A percentile compares a stretch with the other conserved stretches of the same genome.
These are phyloP conservation scores for Kokia cookei DNA, from an alignment of 441 rosid genomes.

Conservation along the genomic window DNA sequence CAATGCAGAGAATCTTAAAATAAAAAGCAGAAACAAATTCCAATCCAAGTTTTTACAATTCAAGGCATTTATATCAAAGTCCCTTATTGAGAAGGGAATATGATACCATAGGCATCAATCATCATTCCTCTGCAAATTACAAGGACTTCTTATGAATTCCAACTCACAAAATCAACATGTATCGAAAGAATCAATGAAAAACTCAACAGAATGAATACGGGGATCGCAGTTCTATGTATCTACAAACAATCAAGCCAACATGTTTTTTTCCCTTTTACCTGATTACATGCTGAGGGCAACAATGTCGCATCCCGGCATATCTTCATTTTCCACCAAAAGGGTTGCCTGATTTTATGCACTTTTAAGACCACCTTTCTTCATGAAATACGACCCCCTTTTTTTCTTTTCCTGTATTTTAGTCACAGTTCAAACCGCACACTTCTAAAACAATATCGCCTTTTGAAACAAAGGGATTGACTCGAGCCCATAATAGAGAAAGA, in stretches of 20 bases:
- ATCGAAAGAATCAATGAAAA: constrained; percentile 17
- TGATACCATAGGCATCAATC: constrained; percentile 2
- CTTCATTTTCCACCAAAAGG: constrained; percentile 2
- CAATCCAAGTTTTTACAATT: not conserved
- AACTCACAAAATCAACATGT: constrained; percentile 15
- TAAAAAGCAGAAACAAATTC: not conserved
- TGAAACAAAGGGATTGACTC: constrained; percentile 71
- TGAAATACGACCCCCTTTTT: constrained; percentile 7
- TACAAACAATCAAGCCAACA: constrained; percentile 17
- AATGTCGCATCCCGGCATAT: not conserved
- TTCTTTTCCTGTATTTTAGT: constrained; percentile 21
- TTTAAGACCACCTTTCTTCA: constrained; percentile 10
- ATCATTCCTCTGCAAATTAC: constrained; percentile 6
- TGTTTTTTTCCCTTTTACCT: constrained; percentile 2
- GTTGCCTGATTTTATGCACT: constrained; percentile 4
- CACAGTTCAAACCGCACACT: constrained; percentile 78
- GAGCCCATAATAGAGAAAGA: constrained; percentile 80
- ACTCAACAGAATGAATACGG: constrained; percentile 7
- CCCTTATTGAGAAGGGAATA: constrained; percentile 1
- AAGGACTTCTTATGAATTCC: constrained; percentile 5
- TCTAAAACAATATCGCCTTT: constrained; percentile 63
- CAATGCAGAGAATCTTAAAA: not conserved
- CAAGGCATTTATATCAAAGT: not conserved
- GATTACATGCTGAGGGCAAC: constrained; percentile 1
- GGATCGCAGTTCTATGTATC: constrained; percentile 15